Evolutionary conservation across 192 early-diverging fungal genomes (phyloP), one percentile per base, ranked within the genome.

Genomic region (Coemansia sp.): DNA sequence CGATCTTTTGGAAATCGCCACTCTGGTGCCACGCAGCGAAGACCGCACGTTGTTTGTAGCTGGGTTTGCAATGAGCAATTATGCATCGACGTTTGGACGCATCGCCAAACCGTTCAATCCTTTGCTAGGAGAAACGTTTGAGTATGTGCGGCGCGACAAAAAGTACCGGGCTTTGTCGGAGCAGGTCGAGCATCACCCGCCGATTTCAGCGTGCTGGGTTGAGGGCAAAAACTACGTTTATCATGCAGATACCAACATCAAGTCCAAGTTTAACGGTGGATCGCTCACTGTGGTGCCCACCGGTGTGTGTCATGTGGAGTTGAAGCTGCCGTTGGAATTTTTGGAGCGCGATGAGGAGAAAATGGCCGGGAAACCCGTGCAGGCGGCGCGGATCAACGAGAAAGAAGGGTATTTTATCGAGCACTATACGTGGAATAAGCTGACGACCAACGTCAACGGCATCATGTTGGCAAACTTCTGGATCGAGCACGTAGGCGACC

Each of bases 21-120:
- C 82, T 7, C 34, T 61, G 60, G 56, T 89, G 66, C 85, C 84
- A 4, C 80, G 86, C 29, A 85, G 87, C 67, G 77, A 72, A 49
- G 85, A 86, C 38, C 84, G 94, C 56, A 85, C 92, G 48, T 75
- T 93, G 74, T 90, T 90, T 69, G 90, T 96, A 54, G 89, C 87
- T 1, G 94, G 90, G 1, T 96, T 91, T 71, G 94, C 92, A 3
- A 92, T 96, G 90, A 90, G 89, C 69, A 93, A 92, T 78, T 91
- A 90, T 50, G 91, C 90, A 8, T 91, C 88, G 34, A 92, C 91
- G 5, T 85, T 89, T 48, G 90, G 91, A 2, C 83, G 93, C 34
- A 84, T 89, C n/a, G 88, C 87, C 45, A 95, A 95, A 78, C 94
- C 94, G 2, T 95, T 95, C 80, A 95, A 95, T 72, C 92, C 94